These are phyloP conservation scores for Sphaerobolus stellatus DNA, from an alignment of 1,284 basidiomycete species.

Conservation along the genomic window DNA sequence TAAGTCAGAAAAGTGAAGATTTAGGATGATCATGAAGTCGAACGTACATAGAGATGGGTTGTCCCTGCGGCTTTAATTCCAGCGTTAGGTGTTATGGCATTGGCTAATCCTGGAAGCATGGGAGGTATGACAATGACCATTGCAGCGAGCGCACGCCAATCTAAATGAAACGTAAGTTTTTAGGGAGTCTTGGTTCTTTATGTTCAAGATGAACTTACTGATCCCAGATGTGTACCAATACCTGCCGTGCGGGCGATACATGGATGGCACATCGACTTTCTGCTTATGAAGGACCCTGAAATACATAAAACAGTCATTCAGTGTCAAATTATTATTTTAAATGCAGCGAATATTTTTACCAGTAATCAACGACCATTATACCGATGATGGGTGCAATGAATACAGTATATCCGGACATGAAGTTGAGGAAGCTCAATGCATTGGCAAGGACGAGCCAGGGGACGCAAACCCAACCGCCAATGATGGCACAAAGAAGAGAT, in stretches of 20 bases:
- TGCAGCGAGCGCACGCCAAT: constrained; percentile 69
- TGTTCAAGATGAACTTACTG: constrained; percentile 14
- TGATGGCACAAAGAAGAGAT: constrained; percentile 68
- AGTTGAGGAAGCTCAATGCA: constrained; percentile 47
- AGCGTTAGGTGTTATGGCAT: constrained; percentile 59
- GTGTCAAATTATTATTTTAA: background rate
- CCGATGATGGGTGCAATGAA: constrained; percentile 27
- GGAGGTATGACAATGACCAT: constrained; percentile 63
- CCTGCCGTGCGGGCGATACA: constrained; percentile 24
- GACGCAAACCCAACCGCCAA: constrained; percentile 65
- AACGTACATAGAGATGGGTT: constrained; percentile 40
- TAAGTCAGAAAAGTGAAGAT: background rate
- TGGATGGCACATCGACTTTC: constrained; percentile 24
- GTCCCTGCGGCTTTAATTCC: constrained; percentile 56
- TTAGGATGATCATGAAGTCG: constrained; percentile 3
- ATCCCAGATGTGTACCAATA: constrained; percentile 26
- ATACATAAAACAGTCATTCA: constrained; percentile 7
- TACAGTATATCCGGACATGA: constrained; percentile 34
- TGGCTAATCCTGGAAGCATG: constrained; percentile 66
- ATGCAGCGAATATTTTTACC: constrained; percentile 2
- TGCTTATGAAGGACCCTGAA: constrained; percentile 20
- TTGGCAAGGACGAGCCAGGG: constrained; percentile 59
- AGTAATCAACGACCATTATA: constrained; percentile 26
- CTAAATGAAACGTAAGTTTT: constrained; percentile 43
- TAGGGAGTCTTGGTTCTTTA: too few species aligned